A percentile compares a stretch with the other conserved stretches of the same genome.
Conservation (phyloP, 169 alveolate genomes). For the Plasmodium vivax region DNA sequence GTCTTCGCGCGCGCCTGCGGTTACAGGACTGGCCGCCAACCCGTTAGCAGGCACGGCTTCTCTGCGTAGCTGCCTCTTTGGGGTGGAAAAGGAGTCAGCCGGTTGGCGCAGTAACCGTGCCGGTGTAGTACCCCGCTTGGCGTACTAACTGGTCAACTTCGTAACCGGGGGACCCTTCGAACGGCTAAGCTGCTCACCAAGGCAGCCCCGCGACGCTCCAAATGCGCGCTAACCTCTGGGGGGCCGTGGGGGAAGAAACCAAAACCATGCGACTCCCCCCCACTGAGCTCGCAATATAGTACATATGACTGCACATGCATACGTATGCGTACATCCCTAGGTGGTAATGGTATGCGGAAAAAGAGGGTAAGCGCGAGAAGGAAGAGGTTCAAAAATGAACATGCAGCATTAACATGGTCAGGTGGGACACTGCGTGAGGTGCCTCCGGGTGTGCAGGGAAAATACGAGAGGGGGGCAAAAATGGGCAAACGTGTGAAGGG, state of each 20-base stretch:
- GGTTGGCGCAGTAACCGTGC: neutral
- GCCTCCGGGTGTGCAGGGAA: conserved; percentile 4
- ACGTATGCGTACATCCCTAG: neutral
- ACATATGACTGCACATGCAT: neutral
- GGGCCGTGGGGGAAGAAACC: neutral
- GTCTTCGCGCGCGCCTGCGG: neutral
- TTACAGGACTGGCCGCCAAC: neutral
- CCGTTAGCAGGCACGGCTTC: neutral
- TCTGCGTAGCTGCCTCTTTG: neutral
- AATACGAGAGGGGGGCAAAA: neutral
- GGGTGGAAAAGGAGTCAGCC: neutral
- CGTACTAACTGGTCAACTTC: neutral
- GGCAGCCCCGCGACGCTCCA: neutral
- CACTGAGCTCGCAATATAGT: neutral
- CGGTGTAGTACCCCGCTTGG: neutral
- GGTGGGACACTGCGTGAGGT: neutral
- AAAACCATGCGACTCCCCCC: neutral
- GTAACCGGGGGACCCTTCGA: neutral
- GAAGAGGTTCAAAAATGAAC: neutral
- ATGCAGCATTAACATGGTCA: neutral
- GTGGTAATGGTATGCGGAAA: neutral
- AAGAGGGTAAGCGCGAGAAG: neutral
- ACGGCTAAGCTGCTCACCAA: neutral
- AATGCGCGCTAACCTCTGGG: neutral
- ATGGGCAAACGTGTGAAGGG: neutral